Evolutionary conservation across 2,329 filamentous ascomycete genomes (phyloP).

Genomic region (Trichoderma sp.): DNA sequence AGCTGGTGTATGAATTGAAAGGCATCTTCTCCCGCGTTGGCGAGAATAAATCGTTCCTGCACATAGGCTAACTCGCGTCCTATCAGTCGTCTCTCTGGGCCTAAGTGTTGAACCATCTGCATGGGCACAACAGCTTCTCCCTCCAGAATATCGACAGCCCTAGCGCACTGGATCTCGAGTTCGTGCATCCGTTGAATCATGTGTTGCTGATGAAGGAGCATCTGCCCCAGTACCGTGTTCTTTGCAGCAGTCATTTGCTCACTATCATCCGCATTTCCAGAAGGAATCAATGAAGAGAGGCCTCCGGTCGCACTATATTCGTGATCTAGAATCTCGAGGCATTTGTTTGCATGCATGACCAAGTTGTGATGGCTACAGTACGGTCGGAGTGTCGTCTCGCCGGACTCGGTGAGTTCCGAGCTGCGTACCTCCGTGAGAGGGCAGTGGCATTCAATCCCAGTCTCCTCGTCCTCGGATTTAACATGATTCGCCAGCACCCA

Average conservation of each 20-base stretch:
- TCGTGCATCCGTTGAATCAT: constrained; percentile 55
- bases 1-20: constrained; percentile 44
- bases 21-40: constrained; percentile 53
- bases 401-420: constrained; percentile 21
- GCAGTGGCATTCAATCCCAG: constrained; percentile 45
- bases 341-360: constrained; percentile 56
- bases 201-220: constrained; percentile 53
- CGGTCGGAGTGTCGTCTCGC: constrained; percentile 29
- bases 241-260: constrained; percentile 43
- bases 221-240: constrained; percentile 55
- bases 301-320: constrained; percentile 56
- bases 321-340: constrained; percentile 59
- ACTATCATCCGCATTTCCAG: constrained; percentile 33
- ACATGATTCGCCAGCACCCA: constrained; percentile 47
- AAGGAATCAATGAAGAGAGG: constrained; percentile 53
- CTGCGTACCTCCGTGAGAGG: constrained; percentile 37
- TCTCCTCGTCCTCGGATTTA: constrained; percentile 39
- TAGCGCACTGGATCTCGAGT: constrained; percentile 52
- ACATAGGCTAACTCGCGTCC: constrained; percentile 52
- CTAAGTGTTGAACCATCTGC: constrained; percentile 51
- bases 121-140: constrained; percentile 49
- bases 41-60: constrained; percentile 55
- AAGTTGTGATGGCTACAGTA: constrained; percentile 49
- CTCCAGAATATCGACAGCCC: constrained; percentile 48
- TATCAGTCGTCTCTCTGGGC: constrained; percentile 48